Conservation (phyloP, 306 rosid species). For the Glycine soja region DNA sequence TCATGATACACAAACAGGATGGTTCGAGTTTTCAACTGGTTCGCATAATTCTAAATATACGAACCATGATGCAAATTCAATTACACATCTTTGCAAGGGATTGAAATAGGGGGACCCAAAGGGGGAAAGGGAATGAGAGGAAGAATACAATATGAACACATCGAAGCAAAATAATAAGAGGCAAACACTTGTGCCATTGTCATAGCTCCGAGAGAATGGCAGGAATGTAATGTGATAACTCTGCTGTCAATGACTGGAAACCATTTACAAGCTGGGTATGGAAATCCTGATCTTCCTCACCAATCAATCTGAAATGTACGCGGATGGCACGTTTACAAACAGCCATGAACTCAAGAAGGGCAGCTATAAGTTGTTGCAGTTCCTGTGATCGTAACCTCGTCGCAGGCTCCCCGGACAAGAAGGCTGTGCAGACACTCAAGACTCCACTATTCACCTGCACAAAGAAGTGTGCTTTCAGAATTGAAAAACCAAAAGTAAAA, state of each 20-base stretch:
- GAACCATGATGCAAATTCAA: constrained; percentile 45
- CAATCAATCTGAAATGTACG: constrained; percentile 89
- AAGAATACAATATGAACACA: constrained; percentile 53
- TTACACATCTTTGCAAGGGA: constrained; percentile 41
- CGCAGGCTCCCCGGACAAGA: constrained; percentile 97
- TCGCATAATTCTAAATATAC: constrained; percentile 43
- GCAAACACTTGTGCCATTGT: constrained; percentile 26
- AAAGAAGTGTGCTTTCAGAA: constrained; percentile 24
- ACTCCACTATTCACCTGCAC: constrained; percentile 97
- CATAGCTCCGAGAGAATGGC: constrained; percentile 94
- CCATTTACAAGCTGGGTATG: constrained; percentile 98
- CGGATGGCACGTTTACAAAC: constrained; percentile 99
- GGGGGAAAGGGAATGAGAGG: neutral
- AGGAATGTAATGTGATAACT: constrained; percentile 94
- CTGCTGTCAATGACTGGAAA: constrained; percentile 95
- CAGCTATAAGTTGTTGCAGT: constrained; percentile 97
- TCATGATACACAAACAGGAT: constrained; percentile 44
- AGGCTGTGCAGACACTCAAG: constrained; percentile 95
- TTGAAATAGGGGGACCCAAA: neutral
- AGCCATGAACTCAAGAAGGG: constrained; percentile 98
- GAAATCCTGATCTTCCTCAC: constrained; percentile 98
- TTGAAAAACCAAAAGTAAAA: constrained; percentile 4
- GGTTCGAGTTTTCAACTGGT: constrained; percentile 39
- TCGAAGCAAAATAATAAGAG: constrained; percentile 40
- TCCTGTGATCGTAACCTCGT: constrained; percentile 95